A percentile compares a stretch with the other conserved stretches of the same genome.
These are phyloP conservation scores for Cucurbitaria berberidis DNA, from an alignment of 2,329 filamentous ascomycete species.

Conservation along the genomic window DNA sequence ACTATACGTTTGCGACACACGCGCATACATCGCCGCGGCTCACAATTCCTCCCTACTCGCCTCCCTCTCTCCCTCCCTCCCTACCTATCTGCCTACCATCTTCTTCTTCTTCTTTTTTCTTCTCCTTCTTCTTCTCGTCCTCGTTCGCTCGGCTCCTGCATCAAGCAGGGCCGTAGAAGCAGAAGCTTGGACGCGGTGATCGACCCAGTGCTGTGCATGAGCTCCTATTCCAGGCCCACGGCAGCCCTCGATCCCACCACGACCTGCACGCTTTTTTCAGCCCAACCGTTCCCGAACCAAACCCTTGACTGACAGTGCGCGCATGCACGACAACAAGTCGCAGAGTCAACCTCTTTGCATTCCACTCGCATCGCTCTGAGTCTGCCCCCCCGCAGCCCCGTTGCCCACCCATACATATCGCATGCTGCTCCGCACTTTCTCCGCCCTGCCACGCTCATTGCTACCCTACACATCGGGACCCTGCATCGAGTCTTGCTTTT, in stretches of 20 bases:
- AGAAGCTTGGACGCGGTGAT: constrained; percentile 13
- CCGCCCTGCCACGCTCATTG: constrained; percentile 9
- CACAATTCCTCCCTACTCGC: constrained; percentile 1
- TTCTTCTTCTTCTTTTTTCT: too few relatives aligned
- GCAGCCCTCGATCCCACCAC: constrained; percentile 22
- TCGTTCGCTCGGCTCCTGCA: background rate
- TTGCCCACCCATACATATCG: constrained; percentile 19
- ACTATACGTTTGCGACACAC: constrained; percentile 1
- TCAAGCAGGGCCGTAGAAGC: constrained; percentile 1
- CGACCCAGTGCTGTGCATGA: constrained; percentile 10
- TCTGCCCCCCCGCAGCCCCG: too few relatives aligned
- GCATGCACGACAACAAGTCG: constrained; percentile 18
- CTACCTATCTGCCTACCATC: too few relatives aligned
- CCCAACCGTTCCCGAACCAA: constrained; percentile 16
- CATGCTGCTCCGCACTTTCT: constrained; percentile 20
- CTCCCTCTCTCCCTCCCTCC: too few relatives aligned
- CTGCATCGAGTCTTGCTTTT: constrained; percentile 8
- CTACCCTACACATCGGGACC: constrained; percentile 9
- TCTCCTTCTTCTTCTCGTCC: too few relatives aligned
- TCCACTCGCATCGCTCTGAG: constrained; percentile 7
- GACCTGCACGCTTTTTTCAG: constrained; percentile 3
- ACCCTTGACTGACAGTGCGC: constrained; percentile 12
- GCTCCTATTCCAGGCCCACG: constrained; percentile 20
- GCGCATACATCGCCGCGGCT: constrained; percentile 1
- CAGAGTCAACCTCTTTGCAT: background rate